Conservation (phyloP, 768 basidiomycete genomes). For the Suillus occidentalis region DNA sequence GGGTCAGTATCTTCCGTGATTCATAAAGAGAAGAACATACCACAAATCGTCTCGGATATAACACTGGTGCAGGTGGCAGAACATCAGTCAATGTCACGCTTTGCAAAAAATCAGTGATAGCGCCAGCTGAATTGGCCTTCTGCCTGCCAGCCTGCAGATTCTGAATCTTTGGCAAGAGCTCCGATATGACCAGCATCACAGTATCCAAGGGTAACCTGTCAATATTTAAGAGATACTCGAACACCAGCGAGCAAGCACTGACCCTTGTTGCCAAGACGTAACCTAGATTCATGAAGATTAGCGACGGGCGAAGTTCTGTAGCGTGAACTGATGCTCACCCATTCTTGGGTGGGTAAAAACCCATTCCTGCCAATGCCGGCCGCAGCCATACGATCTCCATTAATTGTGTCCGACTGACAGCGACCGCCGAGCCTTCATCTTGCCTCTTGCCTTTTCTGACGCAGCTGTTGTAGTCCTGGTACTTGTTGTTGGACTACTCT, state of each 20-base stretch:
- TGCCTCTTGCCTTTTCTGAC: constrained; percentile 91
- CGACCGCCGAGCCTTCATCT: constrained; percentile 77
- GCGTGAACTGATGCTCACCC: constrained; percentile 54
- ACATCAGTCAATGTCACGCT: constrained; percentile 68
- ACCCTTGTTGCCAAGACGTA: constrained; percentile 97
- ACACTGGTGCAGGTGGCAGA: constrained; percentile 66
- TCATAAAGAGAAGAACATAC: constrained; percentile 41
- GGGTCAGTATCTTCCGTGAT: constrained; percentile 3
- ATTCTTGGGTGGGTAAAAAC: constrained; percentile 95
- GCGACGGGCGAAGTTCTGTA: neutral
- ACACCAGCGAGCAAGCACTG: constrained; percentile 17
- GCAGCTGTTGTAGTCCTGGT: constrained; percentile 29
- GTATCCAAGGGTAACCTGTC: constrained; percentile 83
- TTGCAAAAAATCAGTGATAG: constrained; percentile 74
- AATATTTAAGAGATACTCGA: constrained; percentile 10
- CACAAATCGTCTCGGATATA: constrained; percentile 72
- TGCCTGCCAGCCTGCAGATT: constrained; percentile 70
- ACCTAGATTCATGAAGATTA: constrained; percentile 45
- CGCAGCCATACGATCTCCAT: constrained; percentile 64
- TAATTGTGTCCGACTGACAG: constrained; percentile 49
- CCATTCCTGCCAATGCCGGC: constrained; percentile 82
- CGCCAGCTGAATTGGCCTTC: constrained; percentile 60
- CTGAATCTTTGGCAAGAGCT: constrained; percentile 83
- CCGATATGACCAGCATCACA: constrained; percentile 85
- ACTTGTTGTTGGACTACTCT: constrained; percentile 30